Conservation (phyloP, 1,284 basidiomycete species). For the Heliocybe sulcata region DNA sequence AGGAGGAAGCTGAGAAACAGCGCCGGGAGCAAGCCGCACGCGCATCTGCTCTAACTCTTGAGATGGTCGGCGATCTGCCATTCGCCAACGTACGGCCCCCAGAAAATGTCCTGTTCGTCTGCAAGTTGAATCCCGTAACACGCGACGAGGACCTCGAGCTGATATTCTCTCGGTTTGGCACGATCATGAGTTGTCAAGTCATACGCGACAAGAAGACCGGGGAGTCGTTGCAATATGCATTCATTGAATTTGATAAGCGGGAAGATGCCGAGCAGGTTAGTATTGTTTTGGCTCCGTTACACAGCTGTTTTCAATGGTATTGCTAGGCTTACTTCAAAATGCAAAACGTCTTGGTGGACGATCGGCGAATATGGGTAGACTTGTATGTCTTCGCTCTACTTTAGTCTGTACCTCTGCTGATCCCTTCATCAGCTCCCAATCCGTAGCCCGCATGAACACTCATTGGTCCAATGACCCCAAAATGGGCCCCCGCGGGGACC, state of each 20-base stretch:
- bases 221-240: slow-evolving; percentile 96
- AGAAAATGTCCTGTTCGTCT: slow-evolving; percentile 98
- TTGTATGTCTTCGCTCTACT: slow-evolving; percentile 48
- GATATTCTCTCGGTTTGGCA: slow-evolving; percentile 94
- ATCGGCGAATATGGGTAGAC: slow-evolving; percentile 97
- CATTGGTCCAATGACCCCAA: slow-evolving; percentile 70
- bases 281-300: slow-evolving; percentile 4
- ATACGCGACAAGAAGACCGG: slow-evolving; percentile 95
- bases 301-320: neutral
- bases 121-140: slow-evolving; percentile 96
- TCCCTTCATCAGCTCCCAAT: slow-evolving; percentile 62
- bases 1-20: slow-evolving; percentile 76
- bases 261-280: slow-evolving; percentile 87
- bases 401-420: neutral
- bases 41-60: slow-evolving; percentile 92
- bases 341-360: slow-evolving; percentile 99
- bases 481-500: slow-evolving; percentile 35
- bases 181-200: slow-evolving; percentile 95
- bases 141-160: slow-evolving; percentile 94
- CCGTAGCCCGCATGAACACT: slow-evolving; percentile 71
- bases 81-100: slow-evolving; percentile 97
- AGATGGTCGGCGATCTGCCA: slow-evolving; percentile 98
- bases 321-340: slow-evolving; percentile 95
- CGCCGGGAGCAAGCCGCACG: slow-evolving; percentile 82
- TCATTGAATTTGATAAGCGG: slow-evolving; percentile 94